Evolutionary conservation across 352 stramenopile genomes (phyloP).

Genomic region (Pythium chondricola): DNA sequence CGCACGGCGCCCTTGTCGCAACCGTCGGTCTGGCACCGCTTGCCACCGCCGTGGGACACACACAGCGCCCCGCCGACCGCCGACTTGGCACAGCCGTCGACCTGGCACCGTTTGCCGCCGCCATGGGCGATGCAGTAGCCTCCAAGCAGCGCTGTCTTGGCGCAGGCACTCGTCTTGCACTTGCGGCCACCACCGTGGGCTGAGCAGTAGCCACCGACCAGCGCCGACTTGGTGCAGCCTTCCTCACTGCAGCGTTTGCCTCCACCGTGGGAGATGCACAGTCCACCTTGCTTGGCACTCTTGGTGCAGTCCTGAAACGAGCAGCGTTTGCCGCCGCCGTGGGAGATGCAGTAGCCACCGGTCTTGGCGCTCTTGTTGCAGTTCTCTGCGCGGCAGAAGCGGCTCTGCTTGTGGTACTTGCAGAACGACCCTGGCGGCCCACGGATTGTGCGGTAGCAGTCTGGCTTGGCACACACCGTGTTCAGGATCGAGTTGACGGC

Average conservation of each 20-base stretch:
- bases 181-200: constrained; percentile 72
- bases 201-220: constrained; percentile 80
- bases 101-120: constrained; percentile 72
- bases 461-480: constrained; percentile 67
- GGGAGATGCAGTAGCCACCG: constrained; percentile 66
- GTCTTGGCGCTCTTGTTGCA: constrained; percentile 79
- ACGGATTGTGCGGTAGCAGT: constrained; percentile 75
- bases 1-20: constrained; percentile 81
- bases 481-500: constrained; percentile 70
- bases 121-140: constrained; percentile 79
- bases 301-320: constrained; percentile 73
- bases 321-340: constrained; percentile 67
- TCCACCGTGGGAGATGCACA: constrained; percentile 80
- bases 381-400: constrained; percentile 61
- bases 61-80: constrained; percentile 58
- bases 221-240: constrained; percentile 73
- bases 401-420: constrained; percentile 83
- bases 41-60: constrained; percentile 66
- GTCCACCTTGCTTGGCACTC: constrained; percentile 73
- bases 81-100: constrained; percentile 59
- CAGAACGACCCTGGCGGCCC: constrained; percentile 62
- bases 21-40: constrained; percentile 64
- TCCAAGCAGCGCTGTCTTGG: constrained; percentile 70
- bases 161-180: constrained; percentile 64
- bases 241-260: constrained; percentile 71